Evolutionary conservation across 169 alveolate genomes (phyloP).

Genomic region (Pseudocohnilembus persalinus): DNA sequence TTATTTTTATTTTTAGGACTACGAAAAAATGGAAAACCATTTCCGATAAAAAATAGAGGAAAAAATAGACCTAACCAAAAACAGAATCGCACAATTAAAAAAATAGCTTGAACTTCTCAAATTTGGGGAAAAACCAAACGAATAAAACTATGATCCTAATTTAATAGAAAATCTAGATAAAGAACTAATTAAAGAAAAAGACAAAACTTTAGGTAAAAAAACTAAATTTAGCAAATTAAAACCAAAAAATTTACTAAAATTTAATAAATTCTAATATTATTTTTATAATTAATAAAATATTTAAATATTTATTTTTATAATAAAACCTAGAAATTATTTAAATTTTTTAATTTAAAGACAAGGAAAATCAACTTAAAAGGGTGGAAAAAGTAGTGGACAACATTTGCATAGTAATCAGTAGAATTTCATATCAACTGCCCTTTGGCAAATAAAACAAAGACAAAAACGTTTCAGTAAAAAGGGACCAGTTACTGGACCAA

Average conservation of each 20-base stretch:
- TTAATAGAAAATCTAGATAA: not conserved
- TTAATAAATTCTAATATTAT: too few relatives aligned
- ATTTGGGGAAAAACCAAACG: not conserved
- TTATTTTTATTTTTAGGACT: not conserved
- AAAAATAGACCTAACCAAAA: not conserved
- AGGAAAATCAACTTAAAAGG: constrained; percentile 20
- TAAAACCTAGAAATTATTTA: too few relatives aligned
- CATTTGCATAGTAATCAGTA: constrained; percentile 16
- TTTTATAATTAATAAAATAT: too few relatives aligned
- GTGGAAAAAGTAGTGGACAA: constrained; percentile 12
- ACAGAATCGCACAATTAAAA: not conserved
- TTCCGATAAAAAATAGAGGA: not conserved
- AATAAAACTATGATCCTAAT: not conserved
- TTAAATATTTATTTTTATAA: too few relatives aligned
- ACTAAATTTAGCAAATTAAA: too few relatives aligned
- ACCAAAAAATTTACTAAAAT: too few relatives aligned
- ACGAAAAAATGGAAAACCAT: not conserved
- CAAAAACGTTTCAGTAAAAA: constrained; percentile 13
- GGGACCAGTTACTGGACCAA: constrained; percentile 2
- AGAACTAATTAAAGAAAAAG: not conserved
- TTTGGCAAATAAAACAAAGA: constrained; percentile 1
- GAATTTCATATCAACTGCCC: constrained; percentile 9
- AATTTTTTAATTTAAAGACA: constrained; percentile 1
- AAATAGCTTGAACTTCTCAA: not conserved
- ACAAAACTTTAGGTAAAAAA: not conserved